These are phyloP conservation scores for Aspergillus fumigatus DNA, from an alignment of 2,329 filamentous ascomycete genomes.

Conservation along the genomic window DNA sequence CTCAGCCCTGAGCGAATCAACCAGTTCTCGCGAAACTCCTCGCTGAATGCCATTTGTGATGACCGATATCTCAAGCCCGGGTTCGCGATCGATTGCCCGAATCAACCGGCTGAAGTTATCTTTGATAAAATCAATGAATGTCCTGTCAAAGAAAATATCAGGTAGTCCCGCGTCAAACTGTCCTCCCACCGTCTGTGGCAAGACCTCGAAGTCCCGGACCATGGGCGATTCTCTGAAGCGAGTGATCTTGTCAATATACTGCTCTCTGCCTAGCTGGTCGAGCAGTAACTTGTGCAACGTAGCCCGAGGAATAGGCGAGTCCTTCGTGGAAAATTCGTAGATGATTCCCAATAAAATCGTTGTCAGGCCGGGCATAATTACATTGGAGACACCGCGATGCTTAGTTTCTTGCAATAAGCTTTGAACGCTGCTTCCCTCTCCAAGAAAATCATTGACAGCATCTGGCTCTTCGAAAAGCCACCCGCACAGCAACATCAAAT, in stretches of 20 bases:
- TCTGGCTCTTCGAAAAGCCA: slow-evolving; percentile 93
- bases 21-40: slow-evolving; percentile 87
- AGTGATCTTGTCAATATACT: slow-evolving; percentile 76
- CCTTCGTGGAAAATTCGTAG: slow-evolving; percentile 97
- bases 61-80: slow-evolving; percentile 78
- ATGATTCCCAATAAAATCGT: slow-evolving; percentile 80
- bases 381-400: slow-evolving; percentile 55
- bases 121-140: slow-evolving; percentile 90
- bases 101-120: slow-evolving; percentile 87
- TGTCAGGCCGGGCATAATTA: slow-evolving; percentile 74
- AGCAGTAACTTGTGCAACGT: slow-evolving; percentile 75
- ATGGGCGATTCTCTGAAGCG: slow-evolving; percentile 72
- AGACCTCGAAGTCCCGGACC: slow-evolving; percentile 84
- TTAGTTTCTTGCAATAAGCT: slow-evolving; percentile 72
- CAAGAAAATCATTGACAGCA: slow-evolving; percentile 87
- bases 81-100: slow-evolving; percentile 84
- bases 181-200: slow-evolving; percentile 63
- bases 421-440: slow-evolving; percentile 89
- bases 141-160: slow-evolving; percentile 78
- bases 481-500: slow-evolving; percentile 80
- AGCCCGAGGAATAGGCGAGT: slow-evolving; percentile 80
- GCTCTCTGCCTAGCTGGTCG: slow-evolving; percentile 74
- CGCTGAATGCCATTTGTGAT: slow-evolving; percentile 75
- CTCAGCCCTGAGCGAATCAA: slow-evolving; percentile 77
- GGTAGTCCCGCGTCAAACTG: slow-evolving; percentile 56